phyloP scores from a whole-genome alignment of 31 red algal species.

The Porphyra umbilicalis region DNA sequence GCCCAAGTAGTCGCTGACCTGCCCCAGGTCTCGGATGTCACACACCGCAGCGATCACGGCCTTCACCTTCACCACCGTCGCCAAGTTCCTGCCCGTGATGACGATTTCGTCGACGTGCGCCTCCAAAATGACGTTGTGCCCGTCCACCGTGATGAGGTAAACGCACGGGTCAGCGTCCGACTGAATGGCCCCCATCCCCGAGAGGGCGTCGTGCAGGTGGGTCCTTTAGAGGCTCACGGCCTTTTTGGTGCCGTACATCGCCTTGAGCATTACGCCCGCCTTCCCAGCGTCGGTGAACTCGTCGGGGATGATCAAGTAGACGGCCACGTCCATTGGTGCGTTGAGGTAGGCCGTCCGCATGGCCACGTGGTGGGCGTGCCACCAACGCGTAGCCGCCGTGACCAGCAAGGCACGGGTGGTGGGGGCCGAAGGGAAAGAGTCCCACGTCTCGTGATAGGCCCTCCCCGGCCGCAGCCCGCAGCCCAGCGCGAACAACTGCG shows the following conservation, averaged over 20 bases:
- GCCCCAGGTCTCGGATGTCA: background rate
- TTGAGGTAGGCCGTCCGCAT: slow-evolving; percentile 24
- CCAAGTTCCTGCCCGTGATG: background rate
- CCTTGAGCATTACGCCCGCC: background rate
- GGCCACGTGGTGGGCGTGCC: slow-evolving; percentile 7
- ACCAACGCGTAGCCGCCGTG: slow-evolving; percentile 10
- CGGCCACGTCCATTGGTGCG: too few species aligned
- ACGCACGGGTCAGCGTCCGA: too few species aligned
- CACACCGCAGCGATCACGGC: background rate
- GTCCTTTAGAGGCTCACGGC: slow-evolving; percentile 8
- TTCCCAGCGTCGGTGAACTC: slow-evolving; percentile 7
- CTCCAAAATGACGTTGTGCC: background rate
- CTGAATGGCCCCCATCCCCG: slow-evolving; percentile 14
- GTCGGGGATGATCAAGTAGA: too few species aligned
- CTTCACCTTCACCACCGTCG: background rate
- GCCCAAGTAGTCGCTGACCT: background rate
- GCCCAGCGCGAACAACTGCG: too few species aligned
- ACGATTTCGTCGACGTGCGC: too few species aligned
- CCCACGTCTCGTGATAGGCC: background rate
- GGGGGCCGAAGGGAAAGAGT: background rate
- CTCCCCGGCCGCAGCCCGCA: too few species aligned
- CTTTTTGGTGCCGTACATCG: slow-evolving; percentile 29
- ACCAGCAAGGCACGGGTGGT: too few species aligned
- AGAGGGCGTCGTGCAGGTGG: slow-evolving; percentile 9
- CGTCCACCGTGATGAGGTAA: background rate